These are phyloP conservation scores for Macaranga tanarius DNA, from an alignment of 441 rosid species.

Conservation along the genomic window DNA sequence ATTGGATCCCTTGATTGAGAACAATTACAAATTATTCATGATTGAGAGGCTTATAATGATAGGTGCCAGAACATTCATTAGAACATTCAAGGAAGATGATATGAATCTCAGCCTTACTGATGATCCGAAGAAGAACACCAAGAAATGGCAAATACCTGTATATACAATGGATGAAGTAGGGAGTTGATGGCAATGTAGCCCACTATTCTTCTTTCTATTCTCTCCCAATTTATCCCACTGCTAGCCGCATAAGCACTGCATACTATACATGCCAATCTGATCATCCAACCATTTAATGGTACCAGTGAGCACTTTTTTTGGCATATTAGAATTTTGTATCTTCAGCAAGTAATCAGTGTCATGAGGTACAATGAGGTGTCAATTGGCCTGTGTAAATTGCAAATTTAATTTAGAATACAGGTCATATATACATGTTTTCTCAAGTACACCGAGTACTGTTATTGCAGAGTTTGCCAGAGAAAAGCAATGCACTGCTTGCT, in stretches of 20 bases:
- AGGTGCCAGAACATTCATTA: constrained; percentile 83
- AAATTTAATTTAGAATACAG: too few relatives aligned
- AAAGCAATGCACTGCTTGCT: background rate
- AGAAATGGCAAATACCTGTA: constrained; percentile 85
- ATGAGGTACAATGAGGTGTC: background rate
- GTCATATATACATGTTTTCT: too few relatives aligned
- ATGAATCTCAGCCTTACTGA: constrained; percentile 78
- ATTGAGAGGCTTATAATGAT: constrained; percentile 83
- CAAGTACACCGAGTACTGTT: background rate
- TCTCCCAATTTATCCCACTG: background rate
- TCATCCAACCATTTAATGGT: background rate
- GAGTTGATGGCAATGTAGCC: constrained; percentile 30
- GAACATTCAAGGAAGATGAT: constrained; percentile 72
- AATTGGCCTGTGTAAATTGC: background rate
- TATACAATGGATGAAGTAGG: constrained; percentile 54
- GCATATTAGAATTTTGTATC: constrained; percentile 17
- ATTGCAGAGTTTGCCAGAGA: background rate
- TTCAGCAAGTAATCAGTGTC: constrained; percentile 9
- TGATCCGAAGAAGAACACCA: constrained; percentile 89
- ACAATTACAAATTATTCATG: constrained; percentile 87
- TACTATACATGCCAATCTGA: background rate
- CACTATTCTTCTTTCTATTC: background rate
- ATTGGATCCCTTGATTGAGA: constrained; percentile 67
- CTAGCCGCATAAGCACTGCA: background rate
- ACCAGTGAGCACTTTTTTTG: background rate